Conservation (phyloP, 1,284 basidiomycete species). For the Kwoniella shivajii region DNA sequence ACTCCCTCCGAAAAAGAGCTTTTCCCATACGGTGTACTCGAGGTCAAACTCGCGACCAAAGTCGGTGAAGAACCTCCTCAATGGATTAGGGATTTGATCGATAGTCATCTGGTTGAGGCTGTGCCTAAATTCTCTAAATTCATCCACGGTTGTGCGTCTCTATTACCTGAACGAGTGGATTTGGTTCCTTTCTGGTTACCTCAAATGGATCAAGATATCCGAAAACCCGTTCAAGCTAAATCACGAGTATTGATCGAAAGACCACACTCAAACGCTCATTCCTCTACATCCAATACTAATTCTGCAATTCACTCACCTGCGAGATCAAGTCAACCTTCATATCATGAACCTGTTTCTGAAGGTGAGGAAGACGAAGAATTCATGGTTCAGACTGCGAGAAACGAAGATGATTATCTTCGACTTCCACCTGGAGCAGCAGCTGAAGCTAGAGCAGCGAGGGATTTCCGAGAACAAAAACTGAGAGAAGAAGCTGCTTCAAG, state of each 20-base stretch:
- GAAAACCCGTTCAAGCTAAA: slow-evolving; percentile 80
- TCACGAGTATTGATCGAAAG: slow-evolving; percentile 69
- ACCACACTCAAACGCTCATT: slow-evolving; percentile 56
- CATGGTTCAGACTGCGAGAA: slow-evolving; percentile 66
- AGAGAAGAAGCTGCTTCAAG: slow-evolving; percentile 57
- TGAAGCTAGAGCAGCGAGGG: slow-evolving; percentile 79
- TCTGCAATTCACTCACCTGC: slow-evolving; percentile 50
- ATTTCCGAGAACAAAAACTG: slow-evolving; percentile 76
- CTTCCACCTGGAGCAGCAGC: slow-evolving; percentile 69
- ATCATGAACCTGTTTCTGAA: slow-evolving; percentile 85
- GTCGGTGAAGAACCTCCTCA: slow-evolving; percentile 92
- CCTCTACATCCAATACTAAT: slow-evolving; percentile 54
- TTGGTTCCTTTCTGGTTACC: slow-evolving; percentile 96
- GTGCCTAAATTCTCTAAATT: slow-evolving; percentile 87
- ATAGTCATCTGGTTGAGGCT: slow-evolving; percentile 89
- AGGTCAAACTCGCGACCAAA: slow-evolving; percentile 97
- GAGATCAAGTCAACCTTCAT: slow-evolving; percentile 52
- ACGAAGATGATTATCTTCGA: slow-evolving; percentile 77
- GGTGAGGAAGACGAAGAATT: slow-evolving; percentile 72
- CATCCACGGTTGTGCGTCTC: slow-evolving; percentile 94
- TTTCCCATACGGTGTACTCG: slow-evolving; percentile 91
- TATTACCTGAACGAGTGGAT: slow-evolving; percentile 90
- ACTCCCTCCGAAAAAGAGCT: slow-evolving; percentile 79
- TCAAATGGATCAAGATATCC: slow-evolving; percentile 87
- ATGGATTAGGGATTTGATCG: slow-evolving; percentile 94